phyloP scores from a whole-genome alignment of 768 basidiomycete genomes.

The Thelephora ganbajun region DNA sequence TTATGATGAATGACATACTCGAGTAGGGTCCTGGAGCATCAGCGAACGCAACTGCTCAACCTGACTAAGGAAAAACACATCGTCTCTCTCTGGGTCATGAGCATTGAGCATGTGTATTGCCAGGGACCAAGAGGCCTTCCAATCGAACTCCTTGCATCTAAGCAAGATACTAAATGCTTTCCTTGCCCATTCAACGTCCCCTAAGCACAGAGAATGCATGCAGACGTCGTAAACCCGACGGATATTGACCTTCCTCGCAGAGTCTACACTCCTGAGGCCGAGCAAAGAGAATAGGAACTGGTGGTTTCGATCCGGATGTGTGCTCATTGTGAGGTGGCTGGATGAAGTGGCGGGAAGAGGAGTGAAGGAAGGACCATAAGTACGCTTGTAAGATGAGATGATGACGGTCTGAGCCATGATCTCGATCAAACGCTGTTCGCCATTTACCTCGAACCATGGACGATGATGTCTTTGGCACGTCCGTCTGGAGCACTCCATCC shows the following conservation, averaged over 20 bases:
- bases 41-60: slow-evolving; percentile 52
- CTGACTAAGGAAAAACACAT: slow-evolving; percentile 19
- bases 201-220: slow-evolving; percentile 53
- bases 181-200: slow-evolving; percentile 47
- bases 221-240: slow-evolving; percentile 64
- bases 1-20: slow-evolving; percentile 29
- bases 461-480: slow-evolving; percentile 62
- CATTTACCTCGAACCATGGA: slow-evolving; percentile 29
- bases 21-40: slow-evolving; percentile 55
- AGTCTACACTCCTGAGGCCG: slow-evolving; percentile 31
- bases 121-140: slow-evolving; percentile 59
- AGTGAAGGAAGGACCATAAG: not conserved
- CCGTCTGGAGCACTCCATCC: slow-evolving; percentile 51
- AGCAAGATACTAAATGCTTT: slow-evolving; percentile 63
- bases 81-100: slow-evolving; percentile 4
- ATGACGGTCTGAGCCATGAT: not conserved
- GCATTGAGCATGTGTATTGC: slow-evolving; percentile 42
- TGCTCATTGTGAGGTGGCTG: not conserved
- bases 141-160: slow-evolving; percentile 66
- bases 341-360: no score
- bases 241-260: slow-evolving; percentile 57
- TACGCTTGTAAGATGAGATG: not conserved
- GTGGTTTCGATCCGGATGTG: slow-evolving; percentile 16
- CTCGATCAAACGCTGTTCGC: not conserved
- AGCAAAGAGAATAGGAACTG: slow-evolving; percentile 50